Conservation (phyloP, 2,329 filamentous ascomycete species). For the Pseudogymnoascus destructans region DNA sequence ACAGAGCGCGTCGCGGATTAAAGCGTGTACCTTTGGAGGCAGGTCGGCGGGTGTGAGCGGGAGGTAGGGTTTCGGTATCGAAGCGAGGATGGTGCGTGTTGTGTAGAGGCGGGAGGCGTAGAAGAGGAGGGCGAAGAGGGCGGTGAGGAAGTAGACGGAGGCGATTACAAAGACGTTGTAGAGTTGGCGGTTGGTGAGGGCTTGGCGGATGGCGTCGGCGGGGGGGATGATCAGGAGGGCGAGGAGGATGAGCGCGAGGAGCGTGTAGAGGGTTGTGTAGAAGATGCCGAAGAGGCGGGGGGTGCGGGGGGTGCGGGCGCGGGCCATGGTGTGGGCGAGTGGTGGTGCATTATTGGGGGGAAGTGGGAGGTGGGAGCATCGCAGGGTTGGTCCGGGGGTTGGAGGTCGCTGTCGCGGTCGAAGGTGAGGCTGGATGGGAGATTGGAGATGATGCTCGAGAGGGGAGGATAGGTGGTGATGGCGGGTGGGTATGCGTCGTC, state of each 20-base stretch:
- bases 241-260: slow-evolving; percentile 61
- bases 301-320: not conserved
- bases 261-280: slow-evolving; percentile 65
- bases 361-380: not conserved
- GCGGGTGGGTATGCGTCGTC: not conserved
- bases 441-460: not conserved
- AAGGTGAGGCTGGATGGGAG: not conserved
- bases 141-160: slow-evolving; percentile 60
- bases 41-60: slow-evolving; percentile 80
- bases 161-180: slow-evolving; percentile 77
- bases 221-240: slow-evolving; percentile 68
- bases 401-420: not conserved
- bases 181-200: slow-evolving; percentile 48
- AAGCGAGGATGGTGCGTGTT: slow-evolving; percentile 62
- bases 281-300: slow-evolving; percentile 54
- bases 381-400: not conserved
- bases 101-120: slow-evolving; percentile 80
- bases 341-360: not conserved
- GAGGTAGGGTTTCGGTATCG: slow-evolving; percentile 77
- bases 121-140: slow-evolving; percentile 57
- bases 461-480: not conserved
- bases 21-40: slow-evolving; percentile 55
- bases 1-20: slow-evolving; percentile 60
- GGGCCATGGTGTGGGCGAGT: not conserved
- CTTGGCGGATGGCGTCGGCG: slow-evolving; percentile 67